phyloP scores from a whole-genome alignment of 805 yeast species.

The Crinitomyces ghanaensis region DNA sequence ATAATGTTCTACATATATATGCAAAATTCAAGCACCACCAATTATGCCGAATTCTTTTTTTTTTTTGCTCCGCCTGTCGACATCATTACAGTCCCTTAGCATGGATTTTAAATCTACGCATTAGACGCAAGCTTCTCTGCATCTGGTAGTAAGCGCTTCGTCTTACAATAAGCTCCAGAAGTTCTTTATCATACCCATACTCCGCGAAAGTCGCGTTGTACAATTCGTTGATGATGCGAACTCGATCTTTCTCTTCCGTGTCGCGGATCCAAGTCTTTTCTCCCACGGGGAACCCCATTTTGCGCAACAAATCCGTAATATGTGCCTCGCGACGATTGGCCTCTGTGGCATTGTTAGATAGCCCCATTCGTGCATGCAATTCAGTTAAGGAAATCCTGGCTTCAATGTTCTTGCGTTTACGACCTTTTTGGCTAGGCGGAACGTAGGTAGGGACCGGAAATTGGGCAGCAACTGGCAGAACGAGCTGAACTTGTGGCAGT shows the following conservation, averaged over 20 bases:
- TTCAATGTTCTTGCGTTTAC: conserved; percentile 22
- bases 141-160: conserved; percentile 71
- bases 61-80: no score
- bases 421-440: conserved; percentile 1
- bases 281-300: conserved; percentile 63
- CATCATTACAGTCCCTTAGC: no score
- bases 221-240: conserved; percentile 37
- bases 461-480: neutral
- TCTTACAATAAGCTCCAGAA: conserved; percentile 62
- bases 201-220: conserved; percentile 34
- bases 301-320: conserved; percentile 29
- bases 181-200: conserved; percentile 42
- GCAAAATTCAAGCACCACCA: neutral
- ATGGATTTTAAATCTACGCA: conserved; percentile 37
- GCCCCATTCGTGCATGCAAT: conserved; percentile 29
- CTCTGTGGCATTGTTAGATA: conserved; percentile 25
- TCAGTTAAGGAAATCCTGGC: conserved; percentile 28
- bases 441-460: conserved; percentile 1
- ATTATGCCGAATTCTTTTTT: no score
- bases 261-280: conserved; percentile 78
- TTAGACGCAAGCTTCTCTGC: conserved; percentile 67
- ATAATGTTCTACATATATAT: no score
- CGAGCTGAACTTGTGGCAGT: neutral
- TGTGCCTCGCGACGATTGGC: conserved; percentile 29
- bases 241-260: conserved; percentile 45